Evolutionary conservation across 1,284 basidiomycete genomes (phyloP), one percentile per base, ranked within the genome.

Genomic region (Hemileia vastatrix): DNA sequence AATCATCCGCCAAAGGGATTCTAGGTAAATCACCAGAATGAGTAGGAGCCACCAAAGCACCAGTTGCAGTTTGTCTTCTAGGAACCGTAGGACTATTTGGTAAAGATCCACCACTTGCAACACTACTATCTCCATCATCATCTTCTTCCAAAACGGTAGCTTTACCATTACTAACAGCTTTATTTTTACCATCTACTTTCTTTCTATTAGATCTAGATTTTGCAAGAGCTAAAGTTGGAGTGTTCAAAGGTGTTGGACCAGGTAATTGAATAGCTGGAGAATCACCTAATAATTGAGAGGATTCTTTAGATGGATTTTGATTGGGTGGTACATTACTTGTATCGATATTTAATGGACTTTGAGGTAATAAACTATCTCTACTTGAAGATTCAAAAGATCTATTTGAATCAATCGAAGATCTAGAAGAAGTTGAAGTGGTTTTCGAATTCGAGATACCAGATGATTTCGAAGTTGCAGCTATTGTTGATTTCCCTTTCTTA

Each of bases 211-310:
- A 54, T 9, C 69, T 43, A 6, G 68, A 65, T 6, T 48, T 57
- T 19, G 64, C 64, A 3, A 72, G 66, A 33, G 70, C 68, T 19
- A 71, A 69, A 0, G 71, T 72, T 6, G 72, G 72, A 36, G 72
- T 73, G 57, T 74, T 74, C 21, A 70, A 67, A n/a, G 72, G 72
- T 18, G 72, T 74, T 2, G 72, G 72, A 0, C 72, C 72, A 1
- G 36, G 36, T 40, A 40, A 15, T 40, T 40, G 36, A 27, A 27
- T 27, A 40, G 36, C 36, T 40, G 36, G 36, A 11, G 36, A 40
- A 11, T 15, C 36, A 9, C 36, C 36, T 9, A 11, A 11, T 9
- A 40, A 15, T 11, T 15, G 9, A 40, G 36, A 40, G 15, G 36
- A 15, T 11, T 40, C 36, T 40, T 40, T 9, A 40, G 8, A 11